Conservation (phyloP, 1,139 yeast species). For the Kodamaea sp. region DNA sequence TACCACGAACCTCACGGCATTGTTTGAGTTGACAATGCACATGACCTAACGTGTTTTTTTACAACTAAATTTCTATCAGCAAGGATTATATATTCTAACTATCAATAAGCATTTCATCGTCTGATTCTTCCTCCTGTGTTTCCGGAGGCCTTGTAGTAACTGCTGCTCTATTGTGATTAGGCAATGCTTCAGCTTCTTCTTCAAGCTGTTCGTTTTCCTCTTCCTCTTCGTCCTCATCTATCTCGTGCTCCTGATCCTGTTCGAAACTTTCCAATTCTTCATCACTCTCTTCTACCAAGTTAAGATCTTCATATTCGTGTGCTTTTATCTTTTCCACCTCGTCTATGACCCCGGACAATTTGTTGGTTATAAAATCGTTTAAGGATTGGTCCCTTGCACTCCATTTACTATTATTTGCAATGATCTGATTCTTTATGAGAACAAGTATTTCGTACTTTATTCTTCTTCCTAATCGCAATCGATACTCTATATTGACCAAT, state of each 20-base stretch:
- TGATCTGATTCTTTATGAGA: constrained; percentile 33
- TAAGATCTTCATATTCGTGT: constrained; percentile 13
- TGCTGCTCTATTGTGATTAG: not conserved
- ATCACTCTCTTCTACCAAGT: constrained; percentile 11
- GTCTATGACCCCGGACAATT: constrained; percentile 27
- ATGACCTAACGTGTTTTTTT: too few species aligned
- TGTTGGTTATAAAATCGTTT: constrained; percentile 36
- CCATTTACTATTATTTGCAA: constrained; percentile 42
- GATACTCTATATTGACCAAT: constrained; percentile 37
- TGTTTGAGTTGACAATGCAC: too few species aligned
- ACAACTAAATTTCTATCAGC: constrained; percentile 5
- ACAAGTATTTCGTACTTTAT: constrained; percentile 39
- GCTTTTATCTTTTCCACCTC: constrained; percentile 13
- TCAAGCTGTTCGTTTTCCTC: constrained; percentile 10
- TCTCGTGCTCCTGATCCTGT: constrained; percentile 14
- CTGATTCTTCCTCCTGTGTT: constrained; percentile 11
- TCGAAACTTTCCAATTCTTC: constrained; percentile 13
- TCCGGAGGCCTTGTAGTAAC: constrained; percentile 5
- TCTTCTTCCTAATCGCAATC: constrained; percentile 33
- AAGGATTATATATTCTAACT: constrained; percentile 8
- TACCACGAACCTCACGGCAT: too few species aligned
- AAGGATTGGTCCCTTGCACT: constrained; percentile 38
- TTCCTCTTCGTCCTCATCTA: constrained; percentile 12
- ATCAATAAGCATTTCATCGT: constrained; percentile 12
- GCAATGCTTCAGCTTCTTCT: constrained; percentile 9